These are phyloP conservation scores for Salvia miltiorrhiza DNA, from an alignment of 257 asterid species.

Conservation along the genomic window DNA sequence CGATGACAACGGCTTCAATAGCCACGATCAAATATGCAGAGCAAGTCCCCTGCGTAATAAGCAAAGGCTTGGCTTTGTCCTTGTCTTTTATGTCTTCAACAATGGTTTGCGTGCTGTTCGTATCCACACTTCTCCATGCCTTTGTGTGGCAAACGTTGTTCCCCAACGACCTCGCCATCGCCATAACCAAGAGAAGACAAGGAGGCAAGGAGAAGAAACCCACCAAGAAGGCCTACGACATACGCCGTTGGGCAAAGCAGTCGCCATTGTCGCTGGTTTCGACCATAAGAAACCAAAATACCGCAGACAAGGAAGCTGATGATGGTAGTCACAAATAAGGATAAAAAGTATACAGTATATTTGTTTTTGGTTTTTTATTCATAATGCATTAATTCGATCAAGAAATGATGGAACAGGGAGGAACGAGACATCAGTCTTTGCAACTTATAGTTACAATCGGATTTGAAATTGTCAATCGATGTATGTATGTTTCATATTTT, in stretches of 20 bases:
- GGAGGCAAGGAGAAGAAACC: slow-evolving; percentile 55
- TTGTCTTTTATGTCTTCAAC: slow-evolving; percentile 81
- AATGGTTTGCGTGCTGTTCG: slow-evolving; percentile 57
- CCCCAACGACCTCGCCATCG: slow-evolving; percentile 94
- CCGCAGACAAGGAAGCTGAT: slow-evolving; percentile 36
- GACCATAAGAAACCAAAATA: slow-evolving; percentile 35
- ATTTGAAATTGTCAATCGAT: no score
- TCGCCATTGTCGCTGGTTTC: slow-evolving; percentile 55
- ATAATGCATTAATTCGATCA: no score
- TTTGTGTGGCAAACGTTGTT: slow-evolving; percentile 69
- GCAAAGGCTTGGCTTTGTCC: slow-evolving; percentile 56
- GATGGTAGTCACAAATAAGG: slow-evolving; percentile 35
- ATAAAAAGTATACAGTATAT: not conserved
- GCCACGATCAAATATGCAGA: slow-evolving; percentile 94
- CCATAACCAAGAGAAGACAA: slow-evolving; percentile 59
- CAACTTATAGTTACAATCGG: no score
- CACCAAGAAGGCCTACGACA: slow-evolving; percentile 45
- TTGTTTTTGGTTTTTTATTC: no score
- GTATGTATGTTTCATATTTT: no score
- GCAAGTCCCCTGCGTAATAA: slow-evolving; percentile 47
- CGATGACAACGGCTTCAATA: slow-evolving; percentile 92
- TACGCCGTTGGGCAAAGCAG: slow-evolving; percentile 68
- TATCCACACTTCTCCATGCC: slow-evolving; percentile 83
- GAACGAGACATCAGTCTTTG: no score
- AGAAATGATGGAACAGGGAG: no score